Conservation (phyloP, 345 rosid species). For the Pistacia vera region DNA sequence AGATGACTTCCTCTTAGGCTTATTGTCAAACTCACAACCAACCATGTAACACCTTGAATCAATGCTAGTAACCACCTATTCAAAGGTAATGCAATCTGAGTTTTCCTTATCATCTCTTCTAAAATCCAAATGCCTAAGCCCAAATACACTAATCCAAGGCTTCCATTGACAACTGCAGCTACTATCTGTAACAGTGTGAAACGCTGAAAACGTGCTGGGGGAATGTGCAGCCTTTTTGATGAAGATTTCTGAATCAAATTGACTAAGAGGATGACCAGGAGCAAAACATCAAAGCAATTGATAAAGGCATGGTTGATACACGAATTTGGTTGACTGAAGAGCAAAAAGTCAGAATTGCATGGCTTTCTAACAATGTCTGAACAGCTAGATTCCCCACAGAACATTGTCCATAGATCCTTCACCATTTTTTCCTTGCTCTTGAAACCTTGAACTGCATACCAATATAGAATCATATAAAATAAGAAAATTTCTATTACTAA, state of each 20-base stretch:
- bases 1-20: conserved; percentile 14
- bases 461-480: background rate
- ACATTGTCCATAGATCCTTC: conserved; percentile 23
- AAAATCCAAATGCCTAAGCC: conserved; percentile 8
- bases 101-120: conserved; percentile 7
- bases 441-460: background rate
- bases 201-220: conserved; percentile 24
- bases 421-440: background rate
- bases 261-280: conserved; percentile 48
- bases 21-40: conserved; percentile 25
- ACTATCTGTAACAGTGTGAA: conserved; percentile 43
- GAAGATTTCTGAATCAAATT: conserved; percentile 47
- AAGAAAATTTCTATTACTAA: background rate
- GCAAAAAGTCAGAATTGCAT: conserved; percentile 23
- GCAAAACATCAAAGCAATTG: conserved; percentile 49
- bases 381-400: conserved; percentile 42
- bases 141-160: conserved; percentile 55
- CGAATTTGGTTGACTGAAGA: conserved; percentile 36
- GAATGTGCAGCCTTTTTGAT: conserved; percentile 25
- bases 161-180: conserved; percentile 58
- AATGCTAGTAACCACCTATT: conserved; percentile 36
- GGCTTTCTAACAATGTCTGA: conserved; percentile 20
- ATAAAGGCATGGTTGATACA: conserved; percentile 55
- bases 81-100: conserved; percentile 30
- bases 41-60: conserved; percentile 44